Evolutionary conservation across 2,329 filamentous ascomycete genomes (phyloP).

Genomic region (Chalaropsis ovoidea): DNA sequence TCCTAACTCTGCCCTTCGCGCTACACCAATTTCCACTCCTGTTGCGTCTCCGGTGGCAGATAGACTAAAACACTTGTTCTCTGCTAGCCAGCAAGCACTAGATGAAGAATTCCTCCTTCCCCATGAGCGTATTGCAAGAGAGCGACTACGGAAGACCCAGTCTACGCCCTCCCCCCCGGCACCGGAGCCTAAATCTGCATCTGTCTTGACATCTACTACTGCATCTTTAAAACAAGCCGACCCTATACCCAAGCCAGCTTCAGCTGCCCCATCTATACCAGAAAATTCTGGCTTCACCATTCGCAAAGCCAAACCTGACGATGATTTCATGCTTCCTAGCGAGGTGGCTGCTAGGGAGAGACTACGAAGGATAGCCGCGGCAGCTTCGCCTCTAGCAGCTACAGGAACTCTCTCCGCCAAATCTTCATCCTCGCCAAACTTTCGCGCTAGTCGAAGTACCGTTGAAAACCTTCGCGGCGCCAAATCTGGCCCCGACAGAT

Average conservation of each 20-base stretch:
- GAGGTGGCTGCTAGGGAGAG: slow-evolving; percentile 11
- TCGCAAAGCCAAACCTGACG: slow-evolving; percentile 10
- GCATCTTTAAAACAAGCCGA: background rate
- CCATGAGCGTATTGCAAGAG: background rate
- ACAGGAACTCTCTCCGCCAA: background rate
- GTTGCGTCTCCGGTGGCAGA: too few relatives aligned
- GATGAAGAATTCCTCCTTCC: slow-evolving; percentile 19
- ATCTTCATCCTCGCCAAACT: background rate
- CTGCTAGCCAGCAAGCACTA: background rate
- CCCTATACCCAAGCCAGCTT: background rate
- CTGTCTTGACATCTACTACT: background rate
- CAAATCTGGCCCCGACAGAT: background rate
- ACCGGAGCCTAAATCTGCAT: background rate
- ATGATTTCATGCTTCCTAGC: slow-evolving; percentile 19
- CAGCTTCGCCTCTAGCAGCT: background rate
- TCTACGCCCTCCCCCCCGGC: background rate
- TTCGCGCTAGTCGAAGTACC: background rate
- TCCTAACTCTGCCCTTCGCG: background rate
- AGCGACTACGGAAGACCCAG: background rate
- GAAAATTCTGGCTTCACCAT: slow-evolving; percentile 16
- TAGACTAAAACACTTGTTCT: slow-evolving; percentile 12
- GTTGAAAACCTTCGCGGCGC: background rate
- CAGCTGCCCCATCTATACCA: background rate
- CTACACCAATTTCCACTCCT: background rate
- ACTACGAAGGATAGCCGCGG: background rate